These are phyloP conservation scores for Rhodotorula sp. DNA, from an alignment of 1,284 basidiomycete genomes.

Conservation along the genomic window DNA sequence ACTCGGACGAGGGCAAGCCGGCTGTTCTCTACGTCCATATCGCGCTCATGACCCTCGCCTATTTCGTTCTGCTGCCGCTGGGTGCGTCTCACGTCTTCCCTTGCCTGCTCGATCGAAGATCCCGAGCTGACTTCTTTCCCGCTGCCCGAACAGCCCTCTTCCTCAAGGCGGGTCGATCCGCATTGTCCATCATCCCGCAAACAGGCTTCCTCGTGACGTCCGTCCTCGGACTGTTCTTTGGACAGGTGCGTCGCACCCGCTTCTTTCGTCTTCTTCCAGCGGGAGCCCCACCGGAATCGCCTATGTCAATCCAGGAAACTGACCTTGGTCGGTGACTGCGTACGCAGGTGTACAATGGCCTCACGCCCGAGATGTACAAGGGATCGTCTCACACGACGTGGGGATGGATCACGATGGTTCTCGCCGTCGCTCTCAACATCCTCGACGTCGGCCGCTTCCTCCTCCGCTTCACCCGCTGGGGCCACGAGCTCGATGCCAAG, in stretches of 20 bases:
- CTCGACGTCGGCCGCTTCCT: slow-evolving; percentile 60
- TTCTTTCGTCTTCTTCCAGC: background rate
- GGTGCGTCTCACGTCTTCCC: slow-evolving; percentile 52
- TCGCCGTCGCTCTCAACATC: slow-evolving; percentile 60
- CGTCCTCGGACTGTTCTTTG: slow-evolving; percentile 62
- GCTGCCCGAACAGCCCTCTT: slow-evolving; percentile 60
- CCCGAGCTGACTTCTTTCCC: background rate
- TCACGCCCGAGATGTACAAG: slow-evolving; percentile 74
- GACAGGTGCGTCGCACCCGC: background rate
- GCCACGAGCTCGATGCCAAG: background rate
- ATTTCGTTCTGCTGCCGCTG: slow-evolving; percentile 70
- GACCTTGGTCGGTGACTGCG: background rate
- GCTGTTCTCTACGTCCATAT: slow-evolving; percentile 66
- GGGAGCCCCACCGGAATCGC: background rate
- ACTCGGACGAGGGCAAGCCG: slow-evolving; percentile 52
- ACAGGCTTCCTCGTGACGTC: slow-evolving; percentile 61
- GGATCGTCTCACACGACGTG: slow-evolving; percentile 63
- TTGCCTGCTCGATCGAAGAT: no score
- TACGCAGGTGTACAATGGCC: slow-evolving; percentile 56
- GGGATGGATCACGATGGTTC: slow-evolving; percentile 62
- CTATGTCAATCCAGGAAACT: background rate
- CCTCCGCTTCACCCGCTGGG: slow-evolving; percentile 16
- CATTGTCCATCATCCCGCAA: slow-evolving; percentile 60
- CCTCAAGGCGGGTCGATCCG: slow-evolving; percentile 67
- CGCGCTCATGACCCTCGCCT: slow-evolving; percentile 67